phyloP scores from a whole-genome alignment of 2,329 filamentous ascomycete species.

The Didymella arachidicola region DNA sequence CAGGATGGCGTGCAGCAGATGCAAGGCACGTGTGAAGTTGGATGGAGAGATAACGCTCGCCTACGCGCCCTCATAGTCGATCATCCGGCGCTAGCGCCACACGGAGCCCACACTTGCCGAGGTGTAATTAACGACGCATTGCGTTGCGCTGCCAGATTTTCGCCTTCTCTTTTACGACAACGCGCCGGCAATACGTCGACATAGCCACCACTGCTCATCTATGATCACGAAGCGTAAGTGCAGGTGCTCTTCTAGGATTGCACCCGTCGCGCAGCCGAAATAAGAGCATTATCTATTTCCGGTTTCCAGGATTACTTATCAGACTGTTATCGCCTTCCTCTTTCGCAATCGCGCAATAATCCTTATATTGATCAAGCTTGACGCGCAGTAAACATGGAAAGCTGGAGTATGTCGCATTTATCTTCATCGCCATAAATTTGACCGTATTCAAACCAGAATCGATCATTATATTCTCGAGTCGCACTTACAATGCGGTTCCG shows the following conservation, averaged over 20 bases:
- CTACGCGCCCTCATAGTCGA: constrained; percentile 5
- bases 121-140: not conserved
- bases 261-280: not conserved
- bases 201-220: not conserved
- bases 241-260: not conserved
- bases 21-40: constrained; percentile 4
- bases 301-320: not conserved
- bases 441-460: not conserved
- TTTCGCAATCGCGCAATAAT: constrained; percentile 2
- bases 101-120: not conserved
- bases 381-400: not conserved
- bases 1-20: not conserved
- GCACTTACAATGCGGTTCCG: not conserved
- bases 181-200: not conserved
- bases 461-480: not conserved
- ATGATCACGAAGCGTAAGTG: not conserved
- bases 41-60: constrained; percentile 5
- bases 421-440: not conserved
- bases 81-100: constrained; percentile 3
- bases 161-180: not conserved
- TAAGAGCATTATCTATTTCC: not conserved
- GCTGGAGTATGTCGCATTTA: not conserved
- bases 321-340: constrained; percentile 5
- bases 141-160: not conserved
- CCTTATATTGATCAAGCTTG: constrained; percentile 1